Base-by-base conservation (phyloP, 2,329 filamentous ascomycete species). In the Colletotrichum shisoi region DNA sequence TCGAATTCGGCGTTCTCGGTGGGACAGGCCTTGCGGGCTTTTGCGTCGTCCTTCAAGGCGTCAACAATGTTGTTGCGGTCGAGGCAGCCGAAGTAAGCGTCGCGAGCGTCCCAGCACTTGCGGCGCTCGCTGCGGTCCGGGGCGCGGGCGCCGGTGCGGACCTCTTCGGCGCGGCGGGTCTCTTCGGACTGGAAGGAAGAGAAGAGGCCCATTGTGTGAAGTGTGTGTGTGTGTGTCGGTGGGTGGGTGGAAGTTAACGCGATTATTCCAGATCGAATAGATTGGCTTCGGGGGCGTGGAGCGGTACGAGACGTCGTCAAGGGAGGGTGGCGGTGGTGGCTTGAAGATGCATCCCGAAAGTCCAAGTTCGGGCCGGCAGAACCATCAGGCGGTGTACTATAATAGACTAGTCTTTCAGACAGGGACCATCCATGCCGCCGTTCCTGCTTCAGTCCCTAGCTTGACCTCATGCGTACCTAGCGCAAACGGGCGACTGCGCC, bases 101-200 rank as follows among this genome's bases (percentile, higher is more conserved):
- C 95, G 72, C 95, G 89, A 53, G 91, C 89, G 74, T 93, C 91
- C 91, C 94, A 99, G 87, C 95, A 99, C 75, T 86, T 84, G 73
- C 88, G 84, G 74, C 95, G 90, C 78, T 94, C 91, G 70, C 85
- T 87, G 71, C 94, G 90, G 75, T 92, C 91, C n/a, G 95, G 95
- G 5, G 94, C 93, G 73, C 94, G 83, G 70, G 81, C 78, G 72
- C 86, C 86, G 69, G 78, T 77, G 76, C 85, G 85, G 71, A 87
- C 82, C 71, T 84, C 83, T 69, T 84, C 79, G 71, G 81, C 83
- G 72, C 82, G 81, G 77, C 83, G 83, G 70, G 79, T 76, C 54
- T 79, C 77, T 21, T 74, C 71, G 27, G 81, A 78, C 61, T 78
- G 71, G 64, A 78, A 74, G 68, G 73, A 74, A 69, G 79, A 79